Evolutionary conservation across 2,329 filamentous ascomycete genomes (phyloP), one percentile per base, ranked within the genome.

Genomic region (Fusarium sororula): DNA sequence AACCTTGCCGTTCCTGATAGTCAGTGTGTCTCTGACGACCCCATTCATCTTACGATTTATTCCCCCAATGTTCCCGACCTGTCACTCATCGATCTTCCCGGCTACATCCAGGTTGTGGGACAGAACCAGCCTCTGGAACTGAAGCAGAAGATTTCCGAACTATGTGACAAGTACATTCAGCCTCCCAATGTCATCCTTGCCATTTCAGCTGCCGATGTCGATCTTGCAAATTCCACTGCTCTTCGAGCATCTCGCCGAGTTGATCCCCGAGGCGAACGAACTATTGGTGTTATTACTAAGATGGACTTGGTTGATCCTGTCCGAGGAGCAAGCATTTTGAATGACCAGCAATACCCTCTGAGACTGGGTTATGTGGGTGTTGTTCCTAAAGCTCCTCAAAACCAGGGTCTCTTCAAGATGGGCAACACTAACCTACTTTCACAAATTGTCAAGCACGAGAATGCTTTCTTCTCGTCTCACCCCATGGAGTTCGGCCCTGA

Each of bases 161-260:
- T 99, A 18, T 99, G 96, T 81, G 96, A 99, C 83, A 98, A 98
- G 84, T 99, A 99, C 80, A 99, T 99, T 58, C 94, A 97, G 80
- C 86, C 95, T 11, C 96, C 97, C 1, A 99, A 99, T 80, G 93
- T 99, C 75, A 98, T 99, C 71, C 88, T 99, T 13, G 96, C 96
- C 44, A 98, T 99, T 72, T 99, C 97, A 3, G 96, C 97, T 4
- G 96, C 96, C 30, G 96, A 99, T 83, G 96, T 99, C 24, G 96
- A 99, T 85, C 84, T 99, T 65, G 96, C 96, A 28, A 99, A 99
- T 82, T 99, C 96, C 3, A 96, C 96, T 12, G 95, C 96, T 11
- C 84, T 99, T 30, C 89, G 95, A 76, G 95, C 96, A 24, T 98
- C 95, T 75, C 90, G 96, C 72, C 90, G 96, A 76, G 95, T 98